phyloP scores from a whole-genome alignment of 306 rosid species.

The Inga leiocalycina region DNA sequence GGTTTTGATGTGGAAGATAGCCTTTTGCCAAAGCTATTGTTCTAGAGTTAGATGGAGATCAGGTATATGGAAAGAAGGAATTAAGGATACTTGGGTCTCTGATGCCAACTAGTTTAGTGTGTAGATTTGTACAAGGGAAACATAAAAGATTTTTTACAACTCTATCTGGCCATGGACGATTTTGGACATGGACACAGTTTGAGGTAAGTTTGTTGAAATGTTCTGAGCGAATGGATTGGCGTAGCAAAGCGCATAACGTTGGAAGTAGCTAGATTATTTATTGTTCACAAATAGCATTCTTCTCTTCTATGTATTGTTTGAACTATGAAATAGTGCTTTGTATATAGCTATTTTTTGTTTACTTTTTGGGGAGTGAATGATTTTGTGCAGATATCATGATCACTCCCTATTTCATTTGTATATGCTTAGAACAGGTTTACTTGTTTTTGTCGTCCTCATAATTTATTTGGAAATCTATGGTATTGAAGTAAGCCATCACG shows the following conservation, averaged over 20 bases:
- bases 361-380: background rate
- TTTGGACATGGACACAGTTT: background rate
- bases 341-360: background rate
- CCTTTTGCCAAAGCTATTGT: slow-evolving; percentile 38
- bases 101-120: slow-evolving; percentile 37
- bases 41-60: slow-evolving; percentile 62
- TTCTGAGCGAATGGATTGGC: no score
- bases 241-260: background rate
- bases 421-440: slow-evolving; percentile 1
- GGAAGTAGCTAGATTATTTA: slow-evolving; percentile 3
- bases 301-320: slow-evolving; percentile 13
- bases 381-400: background rate
- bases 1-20: background rate
- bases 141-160: background rate
- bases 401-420: background rate
- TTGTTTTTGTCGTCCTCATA: slow-evolving; percentile 1
- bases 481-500: no score
- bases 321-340: background rate
- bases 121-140: background rate
- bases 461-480: background rate
- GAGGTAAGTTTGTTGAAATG: no score
- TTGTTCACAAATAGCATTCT: slow-evolving; percentile 6
- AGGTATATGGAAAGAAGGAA: slow-evolving; percentile 69
- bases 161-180: background rate
- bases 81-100: slow-evolving; percentile 50